phyloP scores from a whole-genome alignment of 31 red algal species.

The Asparagopsis taxiformis region DNA sequence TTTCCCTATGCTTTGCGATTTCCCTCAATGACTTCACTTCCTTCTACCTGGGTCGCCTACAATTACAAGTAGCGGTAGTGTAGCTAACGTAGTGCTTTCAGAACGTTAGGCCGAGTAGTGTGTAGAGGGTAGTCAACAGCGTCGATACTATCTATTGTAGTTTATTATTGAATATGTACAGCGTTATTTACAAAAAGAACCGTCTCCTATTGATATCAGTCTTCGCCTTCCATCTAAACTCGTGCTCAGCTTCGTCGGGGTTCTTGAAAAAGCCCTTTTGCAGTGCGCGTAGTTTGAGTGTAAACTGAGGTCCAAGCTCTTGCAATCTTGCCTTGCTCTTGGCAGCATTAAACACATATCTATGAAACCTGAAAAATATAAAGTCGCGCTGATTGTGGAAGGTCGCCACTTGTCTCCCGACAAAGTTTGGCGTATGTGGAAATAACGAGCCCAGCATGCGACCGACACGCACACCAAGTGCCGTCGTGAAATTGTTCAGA shows the following conservation, averaged over 20 bases:
- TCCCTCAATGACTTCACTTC: neutral
- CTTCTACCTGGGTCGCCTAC: neutral
- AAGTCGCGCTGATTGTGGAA: constrained; percentile 97
- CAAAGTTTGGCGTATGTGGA: constrained; percentile 63
- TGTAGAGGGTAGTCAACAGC: neutral
- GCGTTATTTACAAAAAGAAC: constrained; percentile 44
- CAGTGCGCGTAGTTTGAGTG: constrained; percentile 77
- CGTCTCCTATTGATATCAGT: constrained; percentile 45
- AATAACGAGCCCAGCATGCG: constrained; percentile 92
- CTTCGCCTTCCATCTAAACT: constrained; percentile 40
- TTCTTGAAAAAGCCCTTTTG: constrained; percentile 62
- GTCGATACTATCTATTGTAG: neutral
- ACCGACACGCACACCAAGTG: constrained; percentile 74
- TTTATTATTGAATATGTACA: constrained; percentile 5
- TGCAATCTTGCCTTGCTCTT: constrained; percentile 70
- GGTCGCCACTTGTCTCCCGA: constrained; percentile 88
- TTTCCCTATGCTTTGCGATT: neutral
- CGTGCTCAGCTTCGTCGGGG: constrained; percentile 39
- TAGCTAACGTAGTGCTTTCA: too few relatives aligned
- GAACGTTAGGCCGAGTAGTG: neutral
- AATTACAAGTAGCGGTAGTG: too few relatives aligned
- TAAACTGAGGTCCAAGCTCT: constrained; percentile 97
- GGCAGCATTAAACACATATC: constrained; percentile 74
- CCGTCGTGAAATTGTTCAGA: constrained; percentile 84
- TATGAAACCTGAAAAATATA: constrained; percentile 97